Base-by-base conservation (phyloP, 768 basidiomycete genomes). In the Termitomyces sp. region DNA sequence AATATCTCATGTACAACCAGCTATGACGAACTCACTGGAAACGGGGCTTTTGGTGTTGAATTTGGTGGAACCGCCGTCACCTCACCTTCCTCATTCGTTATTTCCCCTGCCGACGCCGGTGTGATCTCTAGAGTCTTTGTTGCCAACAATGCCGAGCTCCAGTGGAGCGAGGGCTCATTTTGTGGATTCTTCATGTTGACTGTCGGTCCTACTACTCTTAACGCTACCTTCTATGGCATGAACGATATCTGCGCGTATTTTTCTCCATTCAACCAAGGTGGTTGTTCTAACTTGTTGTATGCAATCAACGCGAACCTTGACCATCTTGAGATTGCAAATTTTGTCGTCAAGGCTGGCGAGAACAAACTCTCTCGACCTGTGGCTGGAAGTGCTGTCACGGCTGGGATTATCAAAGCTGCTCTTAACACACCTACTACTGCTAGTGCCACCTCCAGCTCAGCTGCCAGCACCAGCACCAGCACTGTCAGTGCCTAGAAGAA, bases 361-460 rank as follows among this genome's bases (percentile, higher is more conserved):
- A 63, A 63, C 33, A 63, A 44, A 42, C 51, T 63, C 6, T 51
- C 63, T 46, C 58, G 63, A 42, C 63, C 63, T 2, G 63, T 63
- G 4, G 63, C 63, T 38, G 63, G 63, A 35, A 59, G 63, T 6
- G 42, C 59, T 16, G 63, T 63, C 12, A 13, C 46, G 20, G 63
- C 63, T 7, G 63, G 63, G 5, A 51, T 60, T 28, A 38, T 59
- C 4, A 63, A 57, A 50, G 59, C 63, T 18, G 39, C 16, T n/a
- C 54, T 55, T n/a, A 55, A 39, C 11, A n/a, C 24, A 18, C 8
- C 54, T 18, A 28, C 36, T 1, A 53, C 53, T 24, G 16, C 22
- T 53, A 39, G 15, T 39, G 52, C 36, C 13, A 38, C 52, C 36
- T 20, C n/a, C 13, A 7, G 20, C 20, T 22, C 20, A 24, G 36